Evolutionary conservation across 2,329 filamentous ascomycete genomes (phyloP).

Genomic region (Xylaria multiplex): DNA sequence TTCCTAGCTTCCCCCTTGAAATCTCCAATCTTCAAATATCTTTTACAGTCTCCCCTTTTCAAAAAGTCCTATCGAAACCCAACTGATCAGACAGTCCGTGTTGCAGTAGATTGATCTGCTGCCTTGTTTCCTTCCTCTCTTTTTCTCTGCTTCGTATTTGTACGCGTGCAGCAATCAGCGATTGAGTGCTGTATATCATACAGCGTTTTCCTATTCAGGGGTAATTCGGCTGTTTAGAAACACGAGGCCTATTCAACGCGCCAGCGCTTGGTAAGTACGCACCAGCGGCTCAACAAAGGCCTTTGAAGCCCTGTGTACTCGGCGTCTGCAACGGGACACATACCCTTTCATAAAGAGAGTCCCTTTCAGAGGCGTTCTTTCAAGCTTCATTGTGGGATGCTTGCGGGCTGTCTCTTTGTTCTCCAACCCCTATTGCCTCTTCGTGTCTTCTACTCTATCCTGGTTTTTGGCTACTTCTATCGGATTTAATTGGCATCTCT

Average conservation of each 20-base stretch:
- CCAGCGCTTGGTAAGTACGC: background rate
- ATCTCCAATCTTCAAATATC: background rate
- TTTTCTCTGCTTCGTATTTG: background rate
- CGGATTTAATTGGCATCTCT: no score
- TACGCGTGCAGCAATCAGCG: background rate
- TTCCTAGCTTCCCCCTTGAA: background rate
- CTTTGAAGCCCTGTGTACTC: background rate
- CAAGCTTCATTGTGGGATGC: background rate
- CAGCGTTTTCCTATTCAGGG: background rate
- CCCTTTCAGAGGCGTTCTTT: conserved; percentile 22
- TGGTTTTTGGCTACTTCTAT: no score
- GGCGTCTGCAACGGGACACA: background rate
- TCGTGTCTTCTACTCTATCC: background rate
- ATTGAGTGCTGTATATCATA: background rate
- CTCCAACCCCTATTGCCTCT: background rate
- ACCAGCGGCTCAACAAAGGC: conserved; percentile 15
- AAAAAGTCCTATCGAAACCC: no score
- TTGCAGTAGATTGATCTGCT: background rate
- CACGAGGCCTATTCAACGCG: background rate
- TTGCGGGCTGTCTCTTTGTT: conserved; percentile 2
- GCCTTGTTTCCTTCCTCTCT: background rate
- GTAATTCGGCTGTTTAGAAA: background rate
- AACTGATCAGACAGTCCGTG: background rate
- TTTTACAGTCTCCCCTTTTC: no score
- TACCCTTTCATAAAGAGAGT: conserved; percentile 7